Evolutionary conservation across 306 rosid genomes (phyloP).

Genomic region (Ceratonia siliqua): DNA sequence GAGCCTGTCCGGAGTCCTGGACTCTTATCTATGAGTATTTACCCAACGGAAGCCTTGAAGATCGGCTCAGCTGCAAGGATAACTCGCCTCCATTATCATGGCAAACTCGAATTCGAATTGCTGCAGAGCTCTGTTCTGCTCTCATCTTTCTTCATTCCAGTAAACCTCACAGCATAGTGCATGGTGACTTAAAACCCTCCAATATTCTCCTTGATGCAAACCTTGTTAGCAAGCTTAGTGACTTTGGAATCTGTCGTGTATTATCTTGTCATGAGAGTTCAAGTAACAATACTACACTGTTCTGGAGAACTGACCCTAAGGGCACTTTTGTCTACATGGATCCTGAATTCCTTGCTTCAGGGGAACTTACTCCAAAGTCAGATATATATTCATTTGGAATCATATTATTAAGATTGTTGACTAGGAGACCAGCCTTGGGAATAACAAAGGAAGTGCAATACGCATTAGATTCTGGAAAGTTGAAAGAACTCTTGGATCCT

Average conservation of each 20-base stretch:
- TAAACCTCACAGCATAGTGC: slow-evolving; percentile 75
- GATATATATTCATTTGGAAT: slow-evolving; percentile 95
- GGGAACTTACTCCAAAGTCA: slow-evolving; percentile 78
- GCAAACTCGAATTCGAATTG: slow-evolving; percentile 76
- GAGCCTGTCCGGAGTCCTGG: slow-evolving; percentile 69
- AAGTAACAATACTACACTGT: slow-evolving; percentile 39
- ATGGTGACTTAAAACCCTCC: slow-evolving; percentile 83
- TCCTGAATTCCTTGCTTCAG: slow-evolving; percentile 72
- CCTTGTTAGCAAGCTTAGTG: slow-evolving; percentile 75
- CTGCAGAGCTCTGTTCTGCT: slow-evolving; percentile 76
- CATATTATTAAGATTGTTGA: slow-evolving; percentile 58
- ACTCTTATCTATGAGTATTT: slow-evolving; percentile 82
- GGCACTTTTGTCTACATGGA: slow-evolving; percentile 76
- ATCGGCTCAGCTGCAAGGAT: slow-evolving; percentile 70
- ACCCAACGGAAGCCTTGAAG: slow-evolving; percentile 90
- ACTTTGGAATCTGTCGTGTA: slow-evolving; percentile 70
- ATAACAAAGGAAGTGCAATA: slow-evolving; percentile 57
- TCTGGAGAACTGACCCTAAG: slow-evolving; percentile 64
- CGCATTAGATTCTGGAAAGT: slow-evolving; percentile 56
- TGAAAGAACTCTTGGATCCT: slow-evolving; percentile 70
- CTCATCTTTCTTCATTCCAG: slow-evolving; percentile 83
- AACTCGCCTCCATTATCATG: slow-evolving; percentile 77
- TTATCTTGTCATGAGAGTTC: slow-evolving; percentile 45
- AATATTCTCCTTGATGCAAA: slow-evolving; percentile 77
- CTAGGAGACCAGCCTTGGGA: slow-evolving; percentile 74